Conservation (phyloP, 352 stramenopile genomes). For the Globisporangium spinosum region DNA sequence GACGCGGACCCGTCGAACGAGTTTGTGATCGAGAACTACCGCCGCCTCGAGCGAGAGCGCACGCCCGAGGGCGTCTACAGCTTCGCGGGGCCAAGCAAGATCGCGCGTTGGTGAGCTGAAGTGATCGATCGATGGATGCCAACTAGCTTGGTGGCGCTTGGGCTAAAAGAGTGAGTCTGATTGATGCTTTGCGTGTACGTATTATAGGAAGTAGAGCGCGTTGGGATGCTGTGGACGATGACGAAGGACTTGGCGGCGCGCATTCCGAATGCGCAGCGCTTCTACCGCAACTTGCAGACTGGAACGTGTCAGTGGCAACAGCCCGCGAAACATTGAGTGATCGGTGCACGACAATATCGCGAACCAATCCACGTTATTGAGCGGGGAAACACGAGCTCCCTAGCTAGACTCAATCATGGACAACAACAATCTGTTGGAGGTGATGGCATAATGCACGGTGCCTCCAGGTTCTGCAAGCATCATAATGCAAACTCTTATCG, state of each 20-base stretch:
- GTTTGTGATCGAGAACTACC: slow-evolving; percentile 55
- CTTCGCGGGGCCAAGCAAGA: slow-evolving; percentile 43
- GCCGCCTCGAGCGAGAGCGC: slow-evolving; percentile 48
- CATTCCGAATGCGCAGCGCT: slow-evolving; percentile 25
- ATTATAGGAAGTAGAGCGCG: slow-evolving; percentile 21
- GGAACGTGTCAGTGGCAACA: slow-evolving; percentile 38
- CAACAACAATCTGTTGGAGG: no score
- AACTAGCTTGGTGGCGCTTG: no score
- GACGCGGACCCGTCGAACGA: slow-evolving; percentile 48
- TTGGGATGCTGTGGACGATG: slow-evolving; percentile 32
- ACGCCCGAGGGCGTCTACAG: slow-evolving; percentile 46
- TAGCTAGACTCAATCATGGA: no score
- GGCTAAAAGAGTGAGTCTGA: not conserved
- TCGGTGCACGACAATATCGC: no score
- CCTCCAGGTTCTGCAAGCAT: no score
- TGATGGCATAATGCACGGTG: no score
- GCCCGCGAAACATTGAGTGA: not conserved
- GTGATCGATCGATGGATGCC: slow-evolving; percentile 18
- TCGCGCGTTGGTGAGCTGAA: slow-evolving; percentile 34
- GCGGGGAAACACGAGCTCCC: no score
- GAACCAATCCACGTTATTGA: no score
- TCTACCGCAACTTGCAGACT: slow-evolving; percentile 44
- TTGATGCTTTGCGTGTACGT: not conserved
- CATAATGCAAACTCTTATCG: no score
- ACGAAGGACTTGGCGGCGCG: slow-evolving; percentile 38